These are phyloP conservation scores for Chamaenerion angustifolium DNA, from an alignment of 345 rosid species.

Conservation along the genomic window DNA sequence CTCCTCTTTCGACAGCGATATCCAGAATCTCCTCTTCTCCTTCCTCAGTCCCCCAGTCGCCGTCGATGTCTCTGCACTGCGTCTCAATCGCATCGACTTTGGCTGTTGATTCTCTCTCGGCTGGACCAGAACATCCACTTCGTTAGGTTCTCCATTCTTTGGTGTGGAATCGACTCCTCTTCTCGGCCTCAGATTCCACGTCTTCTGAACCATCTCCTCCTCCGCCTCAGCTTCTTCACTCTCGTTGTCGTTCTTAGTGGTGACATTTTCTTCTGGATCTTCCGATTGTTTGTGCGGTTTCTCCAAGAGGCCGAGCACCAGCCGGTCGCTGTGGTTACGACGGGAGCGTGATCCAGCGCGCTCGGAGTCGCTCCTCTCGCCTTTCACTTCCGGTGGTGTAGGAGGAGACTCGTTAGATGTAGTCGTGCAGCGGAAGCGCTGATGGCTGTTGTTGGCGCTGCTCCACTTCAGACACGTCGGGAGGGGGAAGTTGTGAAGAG, in stretches of 20 bases:
- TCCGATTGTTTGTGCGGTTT: constrained; percentile 9
- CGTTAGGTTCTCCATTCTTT: constrained; percentile 10
- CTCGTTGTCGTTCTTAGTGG: constrained; percentile 15
- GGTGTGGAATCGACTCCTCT: constrained; percentile 7
- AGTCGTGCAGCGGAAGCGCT: constrained; percentile 16
- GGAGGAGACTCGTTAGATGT: constrained; percentile 13
- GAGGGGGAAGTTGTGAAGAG: constrained; percentile 59
- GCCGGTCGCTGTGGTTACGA: constrained; percentile 37
- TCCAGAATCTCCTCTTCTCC: constrained; percentile 49
- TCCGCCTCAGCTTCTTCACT: constrained; percentile 20
- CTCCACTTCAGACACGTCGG: constrained; percentile 47
- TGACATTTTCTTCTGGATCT: constrained; percentile 12
- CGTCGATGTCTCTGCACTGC: constrained; percentile 19
- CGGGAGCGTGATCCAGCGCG: constrained; percentile 55
- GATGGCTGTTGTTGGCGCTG: constrained; percentile 14
- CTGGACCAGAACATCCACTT: constrained; percentile 4
- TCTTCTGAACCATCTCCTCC: constrained; percentile 27
- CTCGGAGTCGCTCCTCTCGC: constrained; percentile 13
- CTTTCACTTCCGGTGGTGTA: constrained; percentile 18
- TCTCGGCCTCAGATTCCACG: constrained; percentile 80
- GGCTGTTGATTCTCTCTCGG: constrained; percentile 26
- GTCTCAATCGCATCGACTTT: constrained; percentile 57
- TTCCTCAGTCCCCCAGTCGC: constrained; percentile 26
- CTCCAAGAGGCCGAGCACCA: constrained; percentile 14
- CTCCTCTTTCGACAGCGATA: constrained; percentile 68